A percentile compares a stretch with the other conserved stretches of the same genome.
Conservation (phyloP, 1,284 basidiomycete species). For the Ceratobasidium sp. region DNA sequence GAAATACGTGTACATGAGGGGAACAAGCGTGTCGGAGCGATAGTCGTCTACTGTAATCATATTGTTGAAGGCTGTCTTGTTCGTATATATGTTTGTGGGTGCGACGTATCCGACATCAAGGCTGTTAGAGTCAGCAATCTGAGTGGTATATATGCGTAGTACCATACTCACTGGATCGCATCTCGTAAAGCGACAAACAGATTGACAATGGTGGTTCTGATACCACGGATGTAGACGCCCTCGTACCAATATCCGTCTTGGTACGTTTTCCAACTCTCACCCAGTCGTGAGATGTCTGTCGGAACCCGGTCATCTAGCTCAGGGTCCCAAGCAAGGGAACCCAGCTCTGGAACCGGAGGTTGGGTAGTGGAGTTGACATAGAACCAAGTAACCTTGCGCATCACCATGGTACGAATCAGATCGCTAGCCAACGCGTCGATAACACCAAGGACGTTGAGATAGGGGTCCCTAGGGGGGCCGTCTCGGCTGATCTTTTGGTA, state of each 20-base stretch:
- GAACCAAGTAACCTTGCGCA: slow-evolving; percentile 5
- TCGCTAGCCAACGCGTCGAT: slow-evolving; percentile 16
- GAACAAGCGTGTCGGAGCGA: not conserved
- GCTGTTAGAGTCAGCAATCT: not conserved
- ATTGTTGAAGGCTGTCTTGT: slow-evolving; percentile 2
- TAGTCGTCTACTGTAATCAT: not conserved
- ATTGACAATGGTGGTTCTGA: slow-evolving; percentile 9
- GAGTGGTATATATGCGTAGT: not conserved
- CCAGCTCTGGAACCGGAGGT: not conserved
- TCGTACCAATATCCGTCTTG: slow-evolving; percentile 11
- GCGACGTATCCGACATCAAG: slow-evolving; percentile 5
- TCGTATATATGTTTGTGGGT: not conserved
- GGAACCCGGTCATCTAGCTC: not conserved
- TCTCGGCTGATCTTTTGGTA: slow-evolving; percentile 12
- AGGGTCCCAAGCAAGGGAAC: not conserved
- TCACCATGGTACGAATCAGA: not conserved
- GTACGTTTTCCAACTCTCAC: slow-evolving; percentile 13
- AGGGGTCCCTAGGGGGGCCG: not conserved
- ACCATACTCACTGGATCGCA: slow-evolving; percentile 23
- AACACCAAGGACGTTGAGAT: slow-evolving; percentile 11
- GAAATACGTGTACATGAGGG: not conserved
- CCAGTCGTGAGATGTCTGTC: not conserved
- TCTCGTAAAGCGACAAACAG: slow-evolving; percentile 19
- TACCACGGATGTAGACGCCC: not conserved
- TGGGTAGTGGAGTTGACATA: not conserved